Evolutionary conservation across 2,329 filamentous ascomycete genomes (phyloP).

Genomic region (Fusarium clavum): DNA sequence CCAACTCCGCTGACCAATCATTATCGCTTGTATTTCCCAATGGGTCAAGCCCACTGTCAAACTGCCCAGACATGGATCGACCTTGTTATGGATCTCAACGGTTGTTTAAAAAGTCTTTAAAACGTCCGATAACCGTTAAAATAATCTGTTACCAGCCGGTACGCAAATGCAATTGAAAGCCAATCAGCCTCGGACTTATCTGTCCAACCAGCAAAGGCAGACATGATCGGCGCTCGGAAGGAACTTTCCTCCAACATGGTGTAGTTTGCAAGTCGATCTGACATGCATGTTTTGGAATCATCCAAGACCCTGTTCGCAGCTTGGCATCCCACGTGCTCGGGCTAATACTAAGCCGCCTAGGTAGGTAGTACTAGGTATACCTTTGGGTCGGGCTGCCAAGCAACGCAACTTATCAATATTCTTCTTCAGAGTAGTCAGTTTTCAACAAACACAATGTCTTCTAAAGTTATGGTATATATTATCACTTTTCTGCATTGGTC

Average conservation of each 20-base stretch:
- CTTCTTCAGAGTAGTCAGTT: neutral
- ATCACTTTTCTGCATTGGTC: neutral
- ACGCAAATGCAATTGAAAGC: neutral
- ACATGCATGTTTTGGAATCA: slow-evolving; percentile 15
- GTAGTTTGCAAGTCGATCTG: neutral
- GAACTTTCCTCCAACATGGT: neutral
- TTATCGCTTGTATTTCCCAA: neutral
- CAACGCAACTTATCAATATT: neutral
- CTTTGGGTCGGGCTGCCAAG: neutral
- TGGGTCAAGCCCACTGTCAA: slow-evolving; percentile 12
- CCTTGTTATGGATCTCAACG: neutral
- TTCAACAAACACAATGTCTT: neutral
- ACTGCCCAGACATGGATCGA: neutral
- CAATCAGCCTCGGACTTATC: neutral
- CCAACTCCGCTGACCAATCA: slow-evolving; percentile 32
- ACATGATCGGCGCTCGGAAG: neutral
- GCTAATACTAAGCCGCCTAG: neutral
- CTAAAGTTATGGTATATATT: neutral
- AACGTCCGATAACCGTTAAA: neutral
- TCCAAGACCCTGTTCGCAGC: slow-evolving; percentile 1
- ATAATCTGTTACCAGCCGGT: neutral
- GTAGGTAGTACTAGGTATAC: neutral
- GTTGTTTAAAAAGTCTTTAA: neutral
- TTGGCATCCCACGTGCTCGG: neutral
- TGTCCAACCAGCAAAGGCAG: neutral